These are phyloP conservation scores for Ailanthus altissimus DNA, from an alignment of 345 rosid genomes.

Conservation along the genomic window DNA sequence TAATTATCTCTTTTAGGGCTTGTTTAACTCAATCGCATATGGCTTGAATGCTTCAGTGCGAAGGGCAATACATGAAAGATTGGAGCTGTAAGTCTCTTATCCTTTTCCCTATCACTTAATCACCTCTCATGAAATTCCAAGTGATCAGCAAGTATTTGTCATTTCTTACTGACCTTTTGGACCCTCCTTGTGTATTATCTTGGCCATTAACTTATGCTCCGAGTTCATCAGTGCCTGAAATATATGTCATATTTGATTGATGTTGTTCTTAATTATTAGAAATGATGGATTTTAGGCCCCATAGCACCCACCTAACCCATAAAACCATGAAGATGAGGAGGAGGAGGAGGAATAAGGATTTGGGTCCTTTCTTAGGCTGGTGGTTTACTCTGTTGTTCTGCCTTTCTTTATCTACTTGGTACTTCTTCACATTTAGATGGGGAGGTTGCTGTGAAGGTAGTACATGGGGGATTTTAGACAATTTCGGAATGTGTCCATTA, in stretches of 20 bases:
- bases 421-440: neutral
- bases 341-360: neutral
- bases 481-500: neutral
- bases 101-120: neutral
- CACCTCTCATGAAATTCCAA: neutral
- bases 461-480: neutral
- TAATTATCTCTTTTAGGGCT: constrained; percentile 52
- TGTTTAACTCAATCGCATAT: constrained; percentile 94
- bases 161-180: neutral
- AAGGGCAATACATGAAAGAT: constrained; percentile 76
- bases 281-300: neutral
- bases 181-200: neutral
- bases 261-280: neutral
- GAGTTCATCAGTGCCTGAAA: neutral
- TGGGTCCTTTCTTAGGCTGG: neutral
- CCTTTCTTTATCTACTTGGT: neutral
- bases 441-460: neutral
- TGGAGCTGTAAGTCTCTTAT: constrained; percentile 68
- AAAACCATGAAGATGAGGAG: neutral
- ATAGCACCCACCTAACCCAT: neutral
- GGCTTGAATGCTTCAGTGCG: constrained; percentile 93
- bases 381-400: neutral
- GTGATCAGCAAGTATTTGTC: neutral
- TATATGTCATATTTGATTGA: neutral
- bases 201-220: neutral